These are phyloP conservation scores for Cystofilobasidium bisporidii DNA, from an alignment of 768 basidiomycete genomes.

Conservation along the genomic window DNA sequence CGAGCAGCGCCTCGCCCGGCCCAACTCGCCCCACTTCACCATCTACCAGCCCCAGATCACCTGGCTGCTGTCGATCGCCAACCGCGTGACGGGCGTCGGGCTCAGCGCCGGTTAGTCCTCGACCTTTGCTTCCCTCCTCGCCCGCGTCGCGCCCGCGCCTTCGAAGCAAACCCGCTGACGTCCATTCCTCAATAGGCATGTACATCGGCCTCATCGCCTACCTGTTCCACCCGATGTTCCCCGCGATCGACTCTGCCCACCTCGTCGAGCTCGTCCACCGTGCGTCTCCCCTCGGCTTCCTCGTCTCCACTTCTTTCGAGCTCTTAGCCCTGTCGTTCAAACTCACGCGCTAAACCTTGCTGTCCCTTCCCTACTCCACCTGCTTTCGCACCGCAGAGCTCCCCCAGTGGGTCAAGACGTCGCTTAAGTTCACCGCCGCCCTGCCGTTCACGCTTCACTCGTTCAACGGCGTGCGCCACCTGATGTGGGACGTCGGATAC, in stretches of 20 bases:
- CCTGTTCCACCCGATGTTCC: constrained; percentile 60
- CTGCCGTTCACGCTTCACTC: constrained; percentile 84
- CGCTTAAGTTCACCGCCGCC: constrained; percentile 68
- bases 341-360: background rate
- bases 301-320: too few relatives aligned
- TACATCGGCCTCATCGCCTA: constrained; percentile 82
- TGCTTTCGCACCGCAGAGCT: constrained; percentile 34
- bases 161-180: too few relatives aligned
- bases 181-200: too few relatives aligned
- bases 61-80: constrained; percentile 73
- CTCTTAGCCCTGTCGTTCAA: background rate
- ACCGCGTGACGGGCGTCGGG: constrained; percentile 74
- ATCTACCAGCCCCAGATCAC: constrained; percentile 95
- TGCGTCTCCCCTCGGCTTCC: too few relatives aligned
- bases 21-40: constrained; percentile 85
- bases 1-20: constrained; percentile 75
- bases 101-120: constrained; percentile 65
- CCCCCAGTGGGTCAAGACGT: constrained; percentile 51
- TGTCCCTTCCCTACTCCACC: background rate
- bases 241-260: constrained; percentile 61
- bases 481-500: constrained; percentile 79
- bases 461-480: constrained; percentile 80
- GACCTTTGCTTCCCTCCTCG: background rate
- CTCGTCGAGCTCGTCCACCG: constrained; percentile 59
- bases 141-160: too few relatives aligned